These are phyloP conservation scores for Pseudogymnoascus destructans DNA, from an alignment of 2,329 filamentous ascomycete species.

Conservation along the genomic window DNA sequence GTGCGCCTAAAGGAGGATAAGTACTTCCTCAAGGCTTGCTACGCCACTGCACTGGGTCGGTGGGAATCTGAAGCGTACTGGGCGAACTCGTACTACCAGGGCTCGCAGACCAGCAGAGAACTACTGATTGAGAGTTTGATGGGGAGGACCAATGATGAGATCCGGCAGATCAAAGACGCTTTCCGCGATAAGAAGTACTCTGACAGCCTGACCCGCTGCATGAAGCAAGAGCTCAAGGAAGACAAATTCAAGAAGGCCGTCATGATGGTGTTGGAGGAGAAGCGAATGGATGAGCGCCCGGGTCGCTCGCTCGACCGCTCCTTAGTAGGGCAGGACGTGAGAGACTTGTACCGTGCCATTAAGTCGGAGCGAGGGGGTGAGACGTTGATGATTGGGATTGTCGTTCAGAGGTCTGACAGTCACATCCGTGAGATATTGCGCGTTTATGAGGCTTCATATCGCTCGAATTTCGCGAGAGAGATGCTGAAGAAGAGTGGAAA, in stretches of 20 bases:
- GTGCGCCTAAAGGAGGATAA: constrained; percentile 59
- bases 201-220: constrained; percentile 69
- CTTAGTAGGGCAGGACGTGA: constrained; percentile 58
- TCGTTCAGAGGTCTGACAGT: constrained; percentile 64
- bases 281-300: constrained; percentile 60
- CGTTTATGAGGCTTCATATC: constrained; percentile 60
- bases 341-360: constrained; percentile 54
- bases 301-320: constrained; percentile 25
- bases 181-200: constrained; percentile 89
- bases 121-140: constrained; percentile 87
- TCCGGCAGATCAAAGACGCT: constrained; percentile 69
- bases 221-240: constrained; percentile 84
- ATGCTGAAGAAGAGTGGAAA: constrained; percentile 83
- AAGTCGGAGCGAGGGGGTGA: constrained; percentile 71
- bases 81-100: constrained; percentile 97
- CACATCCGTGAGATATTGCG: constrained; percentile 72
- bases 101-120: constrained; percentile 70
- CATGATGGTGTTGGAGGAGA: constrained; percentile 67
- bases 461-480: constrained; percentile 74
- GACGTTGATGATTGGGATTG: constrained; percentile 72
- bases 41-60: constrained; percentile 73
- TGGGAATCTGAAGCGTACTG: constrained; percentile 96
- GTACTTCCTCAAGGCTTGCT: constrained; percentile 79
- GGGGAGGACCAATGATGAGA: constrained; percentile 79
- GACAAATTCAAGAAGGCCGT: constrained; percentile 93